A percentile compares a stretch with the other conserved stretches of the same genome.
phyloP scores from a whole-genome alignment of 345 rosid genomes.

The Ricinus communis region DNA sequence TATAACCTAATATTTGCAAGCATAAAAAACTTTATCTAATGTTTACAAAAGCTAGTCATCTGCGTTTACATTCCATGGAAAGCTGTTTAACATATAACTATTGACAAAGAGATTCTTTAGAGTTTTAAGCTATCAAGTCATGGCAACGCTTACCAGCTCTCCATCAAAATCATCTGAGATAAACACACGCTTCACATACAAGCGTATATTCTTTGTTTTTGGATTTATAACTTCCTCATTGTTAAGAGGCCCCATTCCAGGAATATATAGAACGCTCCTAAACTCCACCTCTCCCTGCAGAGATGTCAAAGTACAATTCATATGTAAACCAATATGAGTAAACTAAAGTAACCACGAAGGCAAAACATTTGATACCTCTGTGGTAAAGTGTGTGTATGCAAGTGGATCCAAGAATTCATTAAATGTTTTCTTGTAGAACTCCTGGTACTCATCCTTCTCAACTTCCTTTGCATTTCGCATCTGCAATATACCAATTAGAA shows the following conservation, averaged over 20 bases:
- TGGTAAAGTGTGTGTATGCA: constrained; percentile 79
- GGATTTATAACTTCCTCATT: constrained; percentile 85
- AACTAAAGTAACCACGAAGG: not conserved
- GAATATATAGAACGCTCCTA: constrained; percentile 85
- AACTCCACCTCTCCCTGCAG: constrained; percentile 98
- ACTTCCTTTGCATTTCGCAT: constrained; percentile 86
- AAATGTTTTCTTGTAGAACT: constrained; percentile 92
- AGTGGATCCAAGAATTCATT: constrained; percentile 93
- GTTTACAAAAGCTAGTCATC: not conserved
- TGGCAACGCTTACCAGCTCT: constrained; percentile 68
- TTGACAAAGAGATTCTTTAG: not conserved
- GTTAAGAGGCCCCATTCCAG: constrained; percentile 98
- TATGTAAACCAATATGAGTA: constrained; percentile 2
- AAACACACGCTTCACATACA: constrained; percentile 94
- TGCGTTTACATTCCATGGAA: no score
- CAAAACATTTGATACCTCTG: constrained; percentile 53
- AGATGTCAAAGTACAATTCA: constrained; percentile 6
- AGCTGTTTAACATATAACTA: not conserved
- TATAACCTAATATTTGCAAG: not conserved
- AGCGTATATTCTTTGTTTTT: constrained; percentile 83
- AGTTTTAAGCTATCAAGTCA: not conserved
- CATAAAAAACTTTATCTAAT: not conserved
- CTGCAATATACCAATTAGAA: constrained; percentile 36
- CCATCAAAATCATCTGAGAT: constrained; percentile 99
- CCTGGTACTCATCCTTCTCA: constrained; percentile 74